Percentiles rank a stretch among this genome's conserved stretches.
phyloP scores from a whole-genome alignment of 2,329 filamentous ascomycete genomes.

The Colletotrichum acutatum region DNA sequence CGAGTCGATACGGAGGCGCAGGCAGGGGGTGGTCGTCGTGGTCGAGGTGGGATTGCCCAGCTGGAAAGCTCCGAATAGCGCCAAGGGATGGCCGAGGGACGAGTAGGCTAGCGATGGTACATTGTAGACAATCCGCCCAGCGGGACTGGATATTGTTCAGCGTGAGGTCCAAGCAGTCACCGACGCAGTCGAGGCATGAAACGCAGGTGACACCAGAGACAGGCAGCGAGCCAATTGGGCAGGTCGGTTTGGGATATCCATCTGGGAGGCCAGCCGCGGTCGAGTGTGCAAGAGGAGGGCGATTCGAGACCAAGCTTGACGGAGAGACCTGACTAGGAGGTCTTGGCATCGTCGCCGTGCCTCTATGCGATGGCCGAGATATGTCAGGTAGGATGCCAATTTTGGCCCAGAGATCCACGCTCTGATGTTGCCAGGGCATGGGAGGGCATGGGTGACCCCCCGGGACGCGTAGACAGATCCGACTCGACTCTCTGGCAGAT shows the following conservation, averaged over 20 bases:
- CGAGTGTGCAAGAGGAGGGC: conserved; percentile 18
- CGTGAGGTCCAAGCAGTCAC: conserved; percentile 27
- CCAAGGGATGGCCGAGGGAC: conserved; percentile 11
- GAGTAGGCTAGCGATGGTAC: neutral
- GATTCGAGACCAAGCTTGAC: conserved; percentile 33
- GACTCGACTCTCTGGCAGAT: conserved; percentile 13
- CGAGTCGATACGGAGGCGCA: conserved; percentile 29
- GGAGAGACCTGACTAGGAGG: conserved; percentile 28
- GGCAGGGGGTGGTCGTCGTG: conserved; percentile 11
- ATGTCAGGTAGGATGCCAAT: conserved; percentile 29
- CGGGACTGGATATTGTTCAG: conserved; percentile 4
- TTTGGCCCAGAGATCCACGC: conserved; percentile 33
- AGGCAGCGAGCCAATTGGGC: conserved; percentile 25
- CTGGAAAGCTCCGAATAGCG: conserved; percentile 31
- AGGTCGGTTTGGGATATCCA: conserved; percentile 24
- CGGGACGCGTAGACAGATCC: conserved; percentile 16
- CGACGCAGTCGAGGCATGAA: conserved; percentile 33
- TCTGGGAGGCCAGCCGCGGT: conserved; percentile 18
- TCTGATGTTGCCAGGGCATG: conserved; percentile 13
- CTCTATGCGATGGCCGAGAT: conserved; percentile 33
- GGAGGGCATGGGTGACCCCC: conserved; percentile 5
- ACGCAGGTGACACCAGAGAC: conserved; percentile 35
- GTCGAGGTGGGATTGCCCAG: conserved; percentile 26
- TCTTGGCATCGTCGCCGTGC: conserved; percentile 35
- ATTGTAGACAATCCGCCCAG: neutral